Evolutionary conservation across 208 protist species (phyloP).

Genomic region (Acanthamoeba sp.): DNA sequence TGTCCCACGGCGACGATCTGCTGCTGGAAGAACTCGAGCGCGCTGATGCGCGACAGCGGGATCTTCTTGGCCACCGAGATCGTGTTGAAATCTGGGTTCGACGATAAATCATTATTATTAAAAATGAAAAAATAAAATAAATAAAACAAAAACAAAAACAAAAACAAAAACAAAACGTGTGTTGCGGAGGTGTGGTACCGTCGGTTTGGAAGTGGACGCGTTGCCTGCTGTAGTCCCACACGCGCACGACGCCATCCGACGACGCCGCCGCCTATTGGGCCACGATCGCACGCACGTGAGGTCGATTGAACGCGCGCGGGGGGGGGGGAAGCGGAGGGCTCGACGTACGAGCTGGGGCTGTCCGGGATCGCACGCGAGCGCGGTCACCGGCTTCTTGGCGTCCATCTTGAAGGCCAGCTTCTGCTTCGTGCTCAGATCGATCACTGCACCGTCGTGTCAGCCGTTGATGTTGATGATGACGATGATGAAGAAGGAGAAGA

Average conservation of each 20-base stretch:
- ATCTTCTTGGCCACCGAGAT: constrained; percentile 68
- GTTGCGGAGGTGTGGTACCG: too few relatives aligned
- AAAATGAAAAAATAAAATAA: not conserved
- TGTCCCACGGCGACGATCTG: constrained; percentile 54
- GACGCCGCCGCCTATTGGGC: constrained; percentile 6
- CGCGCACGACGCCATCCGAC: constrained; percentile 13
- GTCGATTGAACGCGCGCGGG: not conserved
- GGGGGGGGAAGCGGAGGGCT: not conserved
- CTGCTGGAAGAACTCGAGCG: constrained; percentile 58
- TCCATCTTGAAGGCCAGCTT: constrained; percentile 54
- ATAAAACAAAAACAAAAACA: not conserved
- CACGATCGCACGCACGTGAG: not conserved
- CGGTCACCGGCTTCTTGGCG: constrained; percentile 42
- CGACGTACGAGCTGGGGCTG: not conserved
- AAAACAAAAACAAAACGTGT: not conserved
- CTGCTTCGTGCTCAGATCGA: constrained; percentile 43
- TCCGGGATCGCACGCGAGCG: constrained; percentile 23
- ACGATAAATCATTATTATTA: too few relatives aligned
- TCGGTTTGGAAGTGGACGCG: constrained; percentile 62
- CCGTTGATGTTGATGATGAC: too few relatives aligned
- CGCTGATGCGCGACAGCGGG: constrained; percentile 24
- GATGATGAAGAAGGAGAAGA: not conserved
- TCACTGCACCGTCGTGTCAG: too few relatives aligned
- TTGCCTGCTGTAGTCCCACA: constrained; percentile 58
- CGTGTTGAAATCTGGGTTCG: constrained; percentile 28